phyloP scores from a whole-genome alignment of 495 filamentous ascomycete genomes.

The Penicillium cinerascens region DNA sequence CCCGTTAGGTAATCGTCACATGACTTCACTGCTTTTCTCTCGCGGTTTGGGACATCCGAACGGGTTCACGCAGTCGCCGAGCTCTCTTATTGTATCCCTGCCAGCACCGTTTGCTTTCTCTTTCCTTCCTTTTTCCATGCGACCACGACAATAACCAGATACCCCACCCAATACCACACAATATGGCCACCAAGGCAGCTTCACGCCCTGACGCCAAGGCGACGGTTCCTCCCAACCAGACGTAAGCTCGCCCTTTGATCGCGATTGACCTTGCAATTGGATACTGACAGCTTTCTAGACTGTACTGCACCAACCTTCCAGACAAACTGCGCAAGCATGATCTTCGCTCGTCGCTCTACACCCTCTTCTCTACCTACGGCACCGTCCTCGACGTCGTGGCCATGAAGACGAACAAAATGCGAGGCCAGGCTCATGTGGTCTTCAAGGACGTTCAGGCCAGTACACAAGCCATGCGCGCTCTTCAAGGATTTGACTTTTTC shows the following conservation, averaged over 20 bases:
- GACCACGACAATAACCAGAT: background rate
- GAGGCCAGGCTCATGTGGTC: constrained; percentile 90
- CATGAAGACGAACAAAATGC: constrained; percentile 83
- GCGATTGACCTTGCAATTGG: constrained; percentile 6
- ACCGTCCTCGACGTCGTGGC: constrained; percentile 91
- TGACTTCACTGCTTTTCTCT: constrained; percentile 12
- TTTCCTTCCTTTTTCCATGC: background rate
- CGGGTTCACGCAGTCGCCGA: constrained; percentile 5
- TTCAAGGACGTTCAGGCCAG: constrained; percentile 83
- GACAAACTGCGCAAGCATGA: constrained; percentile 84
- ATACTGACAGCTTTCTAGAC: constrained; percentile 47
- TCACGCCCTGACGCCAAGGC: constrained; percentile 37
- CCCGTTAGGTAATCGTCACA: constrained; percentile 16
- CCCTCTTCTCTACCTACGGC: constrained; percentile 90
- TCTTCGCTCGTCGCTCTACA: constrained; percentile 79
- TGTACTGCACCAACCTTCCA: constrained; percentile 84
- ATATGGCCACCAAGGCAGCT: constrained; percentile 40
- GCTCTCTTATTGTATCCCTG: constrained; percentile 4
- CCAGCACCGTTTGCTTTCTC: background rate
- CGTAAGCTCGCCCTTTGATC: constrained; percentile 47
- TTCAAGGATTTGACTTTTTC: constrained; percentile 84
- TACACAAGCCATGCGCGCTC: constrained; percentile 82
- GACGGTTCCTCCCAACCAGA: constrained; percentile 62
- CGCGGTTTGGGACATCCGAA: constrained; percentile 11
- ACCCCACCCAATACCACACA: background rate